These are phyloP conservation scores for Salix udensis DNA, from an alignment of 345 rosid genomes.

Conservation along the genomic window DNA sequence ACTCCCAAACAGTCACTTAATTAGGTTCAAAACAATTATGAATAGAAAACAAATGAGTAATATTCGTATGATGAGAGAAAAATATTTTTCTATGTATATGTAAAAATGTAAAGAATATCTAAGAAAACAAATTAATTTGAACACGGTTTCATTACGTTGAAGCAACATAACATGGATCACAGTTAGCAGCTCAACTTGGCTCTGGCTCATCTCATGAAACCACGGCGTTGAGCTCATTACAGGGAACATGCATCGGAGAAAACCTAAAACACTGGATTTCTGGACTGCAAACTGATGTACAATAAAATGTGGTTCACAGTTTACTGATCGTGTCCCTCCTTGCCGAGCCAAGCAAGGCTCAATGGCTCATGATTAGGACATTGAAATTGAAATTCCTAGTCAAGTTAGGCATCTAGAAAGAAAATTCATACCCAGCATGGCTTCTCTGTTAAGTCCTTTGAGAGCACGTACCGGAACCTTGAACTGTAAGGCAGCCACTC, in stretches of 20 bases:
- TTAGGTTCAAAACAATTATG: too few species aligned
- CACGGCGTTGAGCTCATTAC: neutral
- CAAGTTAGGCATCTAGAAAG: conserved; percentile 10
- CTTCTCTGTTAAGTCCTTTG: conserved; percentile 65
- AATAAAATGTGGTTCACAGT: too few species aligned
- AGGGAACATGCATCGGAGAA: neutral
- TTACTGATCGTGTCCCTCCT: neutral
- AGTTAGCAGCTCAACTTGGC: neutral
- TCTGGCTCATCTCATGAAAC: too few species aligned
- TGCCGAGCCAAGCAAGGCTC: conserved; percentile 5
- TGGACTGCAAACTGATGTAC: neutral
- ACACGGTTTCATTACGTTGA: too few species aligned
- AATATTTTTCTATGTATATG: too few species aligned
- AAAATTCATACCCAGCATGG: conserved; percentile 41
- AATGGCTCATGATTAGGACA: conserved; percentile 11
- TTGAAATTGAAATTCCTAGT: conserved; percentile 4
- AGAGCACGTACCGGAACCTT: conserved; percentile 66
- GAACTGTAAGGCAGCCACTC: conserved; percentile 78
- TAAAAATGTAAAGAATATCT: too few species aligned
- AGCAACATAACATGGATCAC: too few species aligned
- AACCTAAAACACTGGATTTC: neutral
- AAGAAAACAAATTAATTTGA: too few species aligned
- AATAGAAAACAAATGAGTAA: too few species aligned
- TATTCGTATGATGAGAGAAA: too few species aligned
- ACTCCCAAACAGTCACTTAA: too few species aligned